phyloP scores from a whole-genome alignment of 768 basidiomycete species.

The Calocera cornea region DNA sequence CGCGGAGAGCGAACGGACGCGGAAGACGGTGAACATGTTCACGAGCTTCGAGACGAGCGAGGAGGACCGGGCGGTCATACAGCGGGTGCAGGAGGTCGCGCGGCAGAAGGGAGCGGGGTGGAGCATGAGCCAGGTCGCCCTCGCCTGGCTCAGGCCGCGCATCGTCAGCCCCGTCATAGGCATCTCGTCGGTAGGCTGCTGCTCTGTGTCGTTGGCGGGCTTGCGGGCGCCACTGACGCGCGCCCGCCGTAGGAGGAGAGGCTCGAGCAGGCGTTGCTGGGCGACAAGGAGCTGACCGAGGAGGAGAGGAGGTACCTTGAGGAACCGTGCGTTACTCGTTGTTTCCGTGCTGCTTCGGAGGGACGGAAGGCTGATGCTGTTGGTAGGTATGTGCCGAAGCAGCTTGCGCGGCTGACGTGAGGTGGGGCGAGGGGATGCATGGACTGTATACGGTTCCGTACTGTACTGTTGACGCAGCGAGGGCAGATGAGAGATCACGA shows the following conservation, averaged over 20 bases:
- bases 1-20: slow-evolving; percentile 14
- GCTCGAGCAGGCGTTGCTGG: slow-evolving; percentile 22
- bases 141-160: slow-evolving; percentile 32
- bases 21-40: slow-evolving; percentile 14
- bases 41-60: slow-evolving; percentile 18
- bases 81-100: slow-evolving; percentile 30
- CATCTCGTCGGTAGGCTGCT: slow-evolving; percentile 23
- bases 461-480: too few species aligned
- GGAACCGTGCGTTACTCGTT: slow-evolving; percentile 17
- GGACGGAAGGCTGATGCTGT: not conserved
- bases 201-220: not conserved
- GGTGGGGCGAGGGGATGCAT: not conserved
- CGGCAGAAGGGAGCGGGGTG: slow-evolving; percentile 26
- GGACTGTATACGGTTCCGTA: not conserved
- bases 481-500: too few species aligned
- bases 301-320: slow-evolving; percentile 24
- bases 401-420: not conserved
- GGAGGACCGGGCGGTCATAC: slow-evolving; percentile 18
- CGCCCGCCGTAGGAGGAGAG: slow-evolving; percentile 14
- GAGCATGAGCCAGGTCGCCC: slow-evolving; percentile 34
- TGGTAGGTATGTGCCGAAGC: not conserved
- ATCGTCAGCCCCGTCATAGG: slow-evolving; percentile 35
- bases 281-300: slow-evolving; percentile 17
- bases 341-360: not conserved
- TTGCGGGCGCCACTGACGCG: not conserved